A percentile compares a stretch with the other conserved stretches of the same genome.
These are phyloP conservation scores for Podospora pseudocomata DNA, from an alignment of 495 filamentous ascomycete species.

Conservation along the genomic window DNA sequence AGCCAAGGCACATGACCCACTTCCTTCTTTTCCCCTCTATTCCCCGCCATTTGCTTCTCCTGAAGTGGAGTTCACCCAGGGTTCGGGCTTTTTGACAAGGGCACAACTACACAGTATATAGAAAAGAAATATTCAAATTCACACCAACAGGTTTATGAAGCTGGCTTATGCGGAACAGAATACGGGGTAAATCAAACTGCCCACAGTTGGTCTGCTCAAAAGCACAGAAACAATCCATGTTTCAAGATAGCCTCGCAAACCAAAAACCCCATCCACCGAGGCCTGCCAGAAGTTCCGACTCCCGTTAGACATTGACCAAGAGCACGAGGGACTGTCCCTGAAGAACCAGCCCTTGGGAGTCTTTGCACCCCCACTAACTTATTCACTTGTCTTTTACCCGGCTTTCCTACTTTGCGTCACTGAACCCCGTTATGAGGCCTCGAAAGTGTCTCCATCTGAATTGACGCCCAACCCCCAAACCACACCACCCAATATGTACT, in stretches of 20 bases:
- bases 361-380: not conserved
- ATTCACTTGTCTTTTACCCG: not conserved
- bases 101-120: not conserved
- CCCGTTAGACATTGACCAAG: not conserved
- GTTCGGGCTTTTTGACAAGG: not conserved
- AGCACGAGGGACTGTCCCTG: not conserved
- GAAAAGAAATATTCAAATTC: not conserved
- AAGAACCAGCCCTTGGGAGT: not conserved
- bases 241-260: not conserved
- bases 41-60: not conserved
- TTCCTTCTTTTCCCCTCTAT: not conserved
- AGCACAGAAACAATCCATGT: not conserved
- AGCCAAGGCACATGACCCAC: not conserved
- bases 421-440: not conserved
- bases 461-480: not conserved
- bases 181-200: too few relatives aligned
- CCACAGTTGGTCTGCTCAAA: not conserved
- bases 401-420: not conserved
- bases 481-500: not conserved
- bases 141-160: not conserved
- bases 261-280: not conserved
- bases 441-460: not conserved
- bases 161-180: not conserved
- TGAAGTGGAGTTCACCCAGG: not conserved
- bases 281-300: not conserved